Percentiles rank a stretch among this genome's conserved stretches.
These are phyloP conservation scores for Monosporozyma siamensis DNA, from an alignment of 805 yeast species.

Conservation along the genomic window DNA sequence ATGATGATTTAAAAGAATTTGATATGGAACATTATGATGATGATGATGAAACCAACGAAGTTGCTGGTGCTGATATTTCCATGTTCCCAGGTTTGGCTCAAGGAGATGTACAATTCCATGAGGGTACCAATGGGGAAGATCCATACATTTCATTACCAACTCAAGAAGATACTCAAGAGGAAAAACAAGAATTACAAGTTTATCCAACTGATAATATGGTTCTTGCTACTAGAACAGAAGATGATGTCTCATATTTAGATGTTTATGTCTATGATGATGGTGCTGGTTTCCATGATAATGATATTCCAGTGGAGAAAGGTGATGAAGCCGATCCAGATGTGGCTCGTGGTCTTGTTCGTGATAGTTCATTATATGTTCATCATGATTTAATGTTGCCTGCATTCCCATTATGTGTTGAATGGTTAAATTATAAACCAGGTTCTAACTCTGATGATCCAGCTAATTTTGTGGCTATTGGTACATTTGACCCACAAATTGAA, in stretches of 20 bases:
- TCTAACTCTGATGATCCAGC: conserved; percentile 47
- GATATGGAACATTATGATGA: conserved; percentile 81
- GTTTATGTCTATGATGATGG: conserved; percentile 93
- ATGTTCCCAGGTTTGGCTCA: conserved; percentile 67
- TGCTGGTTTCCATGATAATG: conserved; percentile 68
- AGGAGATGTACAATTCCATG: conserved; percentile 48
- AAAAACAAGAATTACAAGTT: conserved; percentile 73
- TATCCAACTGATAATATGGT: conserved; percentile 85
- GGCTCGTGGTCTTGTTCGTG: conserved; percentile 63
- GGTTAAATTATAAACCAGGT: conserved; percentile 73
- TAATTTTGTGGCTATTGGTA: conserved; percentile 92
- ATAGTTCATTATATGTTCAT: conserved; percentile 75
- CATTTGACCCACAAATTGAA: conserved; percentile 96
- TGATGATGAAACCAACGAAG: conserved; percentile 41
- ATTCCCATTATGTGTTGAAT: conserved; percentile 92
- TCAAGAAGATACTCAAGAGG: conserved; percentile 56
- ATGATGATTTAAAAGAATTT: conserved; percentile 82
- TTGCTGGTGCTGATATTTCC: conserved; percentile 52
- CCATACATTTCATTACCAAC: conserved; percentile 39
- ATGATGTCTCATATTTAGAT: conserved; percentile 84
- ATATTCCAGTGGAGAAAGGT: conserved; percentile 53
- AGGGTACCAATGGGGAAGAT: conserved; percentile 35
- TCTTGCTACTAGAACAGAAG: conserved; percentile 90
- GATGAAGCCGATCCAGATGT: conserved; percentile 65
- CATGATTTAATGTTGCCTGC: conserved; percentile 96